Evolutionary conservation across 768 basidiomycete genomes (phyloP), one percentile per base, ranked within the genome.

Genomic region (Kwoniella sp.): DNA sequence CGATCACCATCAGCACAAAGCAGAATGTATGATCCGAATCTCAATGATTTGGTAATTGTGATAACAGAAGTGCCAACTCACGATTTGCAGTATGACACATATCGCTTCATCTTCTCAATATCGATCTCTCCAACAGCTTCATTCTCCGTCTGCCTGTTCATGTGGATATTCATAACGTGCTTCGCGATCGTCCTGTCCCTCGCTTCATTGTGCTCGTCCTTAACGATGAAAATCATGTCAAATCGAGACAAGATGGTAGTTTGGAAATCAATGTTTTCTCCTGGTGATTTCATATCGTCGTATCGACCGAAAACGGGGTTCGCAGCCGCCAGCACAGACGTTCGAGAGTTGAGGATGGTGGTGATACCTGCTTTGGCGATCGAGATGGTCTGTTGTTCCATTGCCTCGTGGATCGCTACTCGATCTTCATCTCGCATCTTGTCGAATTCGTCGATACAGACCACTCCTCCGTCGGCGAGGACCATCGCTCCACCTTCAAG

Each of bases 341-440:
- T 97, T 40, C 95, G 83, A 1, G 93, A 94, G 81, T 99, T 99
- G 12, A 99, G 82, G 6, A 97, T 92, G 1, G 95, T 99, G 0
- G 96, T 97, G 60, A 99, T 99, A 65, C 95, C 96, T 3, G 96
- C 96, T 79, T 99, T 98, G 19, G 95, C 95, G 68, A 99, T 97
- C 1, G 96, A 98, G 70, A 99, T 98, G 0, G 96, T 99, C 76
- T 98, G 95, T 76, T 99, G 96, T 75, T 99, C 96, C 96, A 99
- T 99, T 15, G 95, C 96, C 82, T 98, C 96, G 80, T 98, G 96
- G 64, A 98, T 98, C 0, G 96, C 96, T 4, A 98, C 96, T 59
- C 96, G 88, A 79, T 99, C 96, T 80, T 98, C 95, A 70, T 99
- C 96, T 40, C 95, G 85, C 96, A 99, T 99, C 83, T 99, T 99